A percentile compares a stretch with the other conserved stretches of the same genome.
Conservation (phyloP, 345 rosid genomes). For the Citrus hindsii region DNA sequence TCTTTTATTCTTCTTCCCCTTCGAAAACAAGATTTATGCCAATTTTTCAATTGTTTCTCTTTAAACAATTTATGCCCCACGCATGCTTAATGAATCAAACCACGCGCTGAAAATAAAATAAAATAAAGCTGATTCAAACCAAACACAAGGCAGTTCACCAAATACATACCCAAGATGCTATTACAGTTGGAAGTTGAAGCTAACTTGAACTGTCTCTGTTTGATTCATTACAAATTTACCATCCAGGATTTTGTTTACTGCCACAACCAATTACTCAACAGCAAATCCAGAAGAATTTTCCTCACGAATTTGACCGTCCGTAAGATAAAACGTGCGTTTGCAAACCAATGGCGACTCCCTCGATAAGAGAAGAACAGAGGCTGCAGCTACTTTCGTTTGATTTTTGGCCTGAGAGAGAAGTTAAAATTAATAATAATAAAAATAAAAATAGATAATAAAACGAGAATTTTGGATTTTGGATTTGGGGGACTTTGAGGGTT, state of each 20-base stretch:
- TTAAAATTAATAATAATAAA: too few relatives aligned
- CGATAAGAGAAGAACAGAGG: background rate
- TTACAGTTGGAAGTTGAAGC: slow-evolving; percentile 1
- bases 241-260: background rate
- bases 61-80: background rate
- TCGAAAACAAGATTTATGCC: too few relatives aligned
- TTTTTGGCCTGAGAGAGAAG: too few relatives aligned
- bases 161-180: background rate
- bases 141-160: background rate
- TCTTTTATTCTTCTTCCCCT: too few relatives aligned
- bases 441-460: too few relatives aligned
- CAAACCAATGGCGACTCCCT: background rate
- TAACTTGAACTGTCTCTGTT: background rate
- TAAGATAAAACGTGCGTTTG: background rate
- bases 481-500: too few relatives aligned
- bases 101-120: background rate
- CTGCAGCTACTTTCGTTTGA: background rate
- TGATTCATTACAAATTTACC: background rate
- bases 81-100: background rate
- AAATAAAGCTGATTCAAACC: background rate
- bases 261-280: background rate
- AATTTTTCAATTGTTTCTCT: background rate
- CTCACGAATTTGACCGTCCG: slow-evolving; percentile 5
- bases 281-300: background rate
- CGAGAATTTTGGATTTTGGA: too few relatives aligned